Base-by-base conservation (phyloP, 2,329 filamentous ascomycete species). In the Nigrospora sphaerica region DNA sequence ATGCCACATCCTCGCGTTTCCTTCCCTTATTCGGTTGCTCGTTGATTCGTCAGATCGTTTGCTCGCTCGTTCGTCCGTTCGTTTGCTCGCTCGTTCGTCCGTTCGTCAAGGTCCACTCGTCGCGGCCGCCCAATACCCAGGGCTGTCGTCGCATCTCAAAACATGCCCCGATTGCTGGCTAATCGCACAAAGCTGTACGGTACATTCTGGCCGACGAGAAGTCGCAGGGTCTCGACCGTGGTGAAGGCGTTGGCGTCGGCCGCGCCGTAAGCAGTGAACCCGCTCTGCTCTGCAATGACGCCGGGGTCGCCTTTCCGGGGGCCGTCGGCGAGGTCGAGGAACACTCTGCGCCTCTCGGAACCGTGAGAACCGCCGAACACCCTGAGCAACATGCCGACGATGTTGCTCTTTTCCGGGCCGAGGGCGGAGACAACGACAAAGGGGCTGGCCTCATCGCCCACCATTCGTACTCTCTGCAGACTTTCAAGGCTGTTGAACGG, bases 121-220 rank as follows among this genome's bases (percentile, higher is more conserved):
- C 23, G 6, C 23, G 23, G 6, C 23, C 23, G 2, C 2, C 23
- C 23, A 28, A 9, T 10, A 28, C 23, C 7, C 10, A 9, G 4
- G 23, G 23, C 23, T 28, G 23, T 2, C 23, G 10, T 10, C 23
- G 7, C 23, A 28, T 6, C 23, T 28, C 61, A 78, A 52, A 72
- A 77, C 49, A 75, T 63, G 28, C 67, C 69, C 18, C 73, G 65
- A 3, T 76, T 76, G 42, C 74, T 74, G 2, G 88, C 86, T 60
- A 93, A 71, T 42, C 87, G 75, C 37, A 93, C 88, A 69, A 95
- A 95, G 66, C 87, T 90, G 65, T 89, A 92, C 6, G 86, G 86
- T 47, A 93, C 87, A 62, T 93, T 93, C 68, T 93, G 87, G 11
- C 88, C 88, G 12, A 92, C 86, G 19, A 95, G 73, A 49, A 91